phyloP scores from a whole-genome alignment of 2,329 filamentous ascomycete genomes.

The Teratosphaeria pseudoeucalypti region DNA sequence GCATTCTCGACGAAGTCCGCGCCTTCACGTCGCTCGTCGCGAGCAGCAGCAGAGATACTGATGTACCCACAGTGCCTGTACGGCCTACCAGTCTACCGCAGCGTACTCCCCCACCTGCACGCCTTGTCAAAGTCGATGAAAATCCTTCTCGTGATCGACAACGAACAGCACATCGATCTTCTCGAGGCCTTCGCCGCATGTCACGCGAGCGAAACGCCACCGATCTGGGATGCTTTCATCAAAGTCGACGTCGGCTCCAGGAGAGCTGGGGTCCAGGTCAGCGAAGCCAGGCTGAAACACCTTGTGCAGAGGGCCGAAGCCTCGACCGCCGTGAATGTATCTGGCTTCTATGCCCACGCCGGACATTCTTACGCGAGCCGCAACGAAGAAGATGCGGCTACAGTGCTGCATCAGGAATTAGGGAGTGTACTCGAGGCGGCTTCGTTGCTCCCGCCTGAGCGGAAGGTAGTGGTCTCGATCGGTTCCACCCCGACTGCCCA shows the following conservation, averaged over 20 bases:
- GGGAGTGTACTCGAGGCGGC: neutral
- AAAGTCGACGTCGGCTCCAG: neutral
- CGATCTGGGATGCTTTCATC: neutral
- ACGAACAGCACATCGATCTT: neutral
- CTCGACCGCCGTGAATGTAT: neutral
- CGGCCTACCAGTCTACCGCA: neutral
- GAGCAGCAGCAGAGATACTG: neutral
- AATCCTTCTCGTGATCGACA: neutral
- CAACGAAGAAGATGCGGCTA: neutral
- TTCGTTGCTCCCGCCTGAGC: neutral
- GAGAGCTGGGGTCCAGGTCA: neutral
- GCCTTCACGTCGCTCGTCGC: neutral
- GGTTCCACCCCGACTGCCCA: neutral
- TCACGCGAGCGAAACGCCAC: neutral
- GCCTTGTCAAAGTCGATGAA: neutral
- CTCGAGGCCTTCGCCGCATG: neutral
- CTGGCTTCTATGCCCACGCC: neutral
- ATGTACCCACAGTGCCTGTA: neutral
- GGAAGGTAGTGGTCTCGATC: neutral
- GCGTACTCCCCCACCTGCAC: neutral
- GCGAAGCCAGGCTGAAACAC: neutral
- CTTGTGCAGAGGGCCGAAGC: neutral
- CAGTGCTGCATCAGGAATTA: neutral
- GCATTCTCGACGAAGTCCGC: neutral
- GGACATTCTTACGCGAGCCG: neutral